Conservation (phyloP, 2,329 filamentous ascomycete species). For the Fusarium ramigenum region DNA sequence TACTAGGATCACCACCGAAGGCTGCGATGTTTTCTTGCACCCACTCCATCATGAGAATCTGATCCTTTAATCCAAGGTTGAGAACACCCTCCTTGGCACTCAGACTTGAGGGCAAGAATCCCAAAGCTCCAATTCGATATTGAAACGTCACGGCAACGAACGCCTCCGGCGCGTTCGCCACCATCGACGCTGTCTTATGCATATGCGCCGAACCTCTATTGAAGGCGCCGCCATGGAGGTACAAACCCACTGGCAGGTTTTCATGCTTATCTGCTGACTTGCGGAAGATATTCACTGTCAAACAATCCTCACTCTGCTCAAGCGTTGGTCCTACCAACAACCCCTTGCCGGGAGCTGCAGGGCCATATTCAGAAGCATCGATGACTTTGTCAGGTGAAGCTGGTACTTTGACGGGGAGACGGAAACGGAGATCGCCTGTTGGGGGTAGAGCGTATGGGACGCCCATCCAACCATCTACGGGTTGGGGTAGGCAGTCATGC, state of each 20-base stretch:
- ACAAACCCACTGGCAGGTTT: slow-evolving; percentile 54
- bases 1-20: slow-evolving; percentile 62
- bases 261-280: slow-evolving; percentile 43
- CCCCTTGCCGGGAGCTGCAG: slow-evolving; percentile 39
- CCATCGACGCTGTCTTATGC: slow-evolving; percentile 70
- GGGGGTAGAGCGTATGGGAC: slow-evolving; percentile 60
- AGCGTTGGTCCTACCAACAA: slow-evolving; percentile 36
- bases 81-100: slow-evolving; percentile 61
- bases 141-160: slow-evolving; percentile 61
- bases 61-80: slow-evolving; percentile 64
- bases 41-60: slow-evolving; percentile 61
- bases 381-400: slow-evolving; percentile 42
- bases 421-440: slow-evolving; percentile 57
- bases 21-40: slow-evolving; percentile 61
- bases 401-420: slow-evolving; percentile 45
- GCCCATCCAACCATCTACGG: slow-evolving; percentile 55
- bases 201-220: slow-evolving; percentile 60
- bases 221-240: slow-evolving; percentile 61
- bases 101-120: slow-evolving; percentile 67
- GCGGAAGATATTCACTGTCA: slow-evolving; percentile 63
- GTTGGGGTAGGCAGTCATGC: slow-evolving; percentile 31
- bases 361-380: slow-evolving; percentile 52
- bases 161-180: slow-evolving; percentile 60
- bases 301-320: slow-evolving; percentile 60
- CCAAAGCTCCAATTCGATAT: slow-evolving; percentile 66